These are phyloP conservation scores for Salix caprea DNA, from an alignment of 345 rosid genomes.

Conservation along the genomic window DNA sequence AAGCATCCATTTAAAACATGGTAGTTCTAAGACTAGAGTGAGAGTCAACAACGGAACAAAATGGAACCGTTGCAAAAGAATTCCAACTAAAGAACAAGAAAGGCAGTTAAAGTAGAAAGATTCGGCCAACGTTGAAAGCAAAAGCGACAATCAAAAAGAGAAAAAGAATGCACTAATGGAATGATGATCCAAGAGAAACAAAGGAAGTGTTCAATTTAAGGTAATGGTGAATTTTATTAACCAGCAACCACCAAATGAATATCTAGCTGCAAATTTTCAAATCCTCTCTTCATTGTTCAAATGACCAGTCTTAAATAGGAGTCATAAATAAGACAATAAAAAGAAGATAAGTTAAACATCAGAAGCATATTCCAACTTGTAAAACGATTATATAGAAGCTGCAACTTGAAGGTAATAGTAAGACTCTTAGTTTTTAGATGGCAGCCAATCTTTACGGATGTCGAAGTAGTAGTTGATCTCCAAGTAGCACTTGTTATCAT, in stretches of 20 bases:
- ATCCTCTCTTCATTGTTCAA: background rate
- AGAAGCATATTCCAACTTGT: constrained; percentile 20
- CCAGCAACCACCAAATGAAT: background rate
- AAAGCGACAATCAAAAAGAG: background rate
- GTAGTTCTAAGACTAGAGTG: background rate
- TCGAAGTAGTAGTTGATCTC: constrained; percentile 91
- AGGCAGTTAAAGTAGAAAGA: background rate
- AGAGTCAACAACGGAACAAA: background rate
- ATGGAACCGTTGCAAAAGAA: background rate
- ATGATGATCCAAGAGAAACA: background rate
- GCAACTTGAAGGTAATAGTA: background rate
- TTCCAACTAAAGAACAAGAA: background rate
- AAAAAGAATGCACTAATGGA: background rate
- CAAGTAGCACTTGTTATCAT: constrained; percentile 78
- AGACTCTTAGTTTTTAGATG: background rate
- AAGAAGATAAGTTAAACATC: constrained; percentile 7
- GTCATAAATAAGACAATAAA: background rate
- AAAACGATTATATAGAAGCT: constrained; percentile 1
- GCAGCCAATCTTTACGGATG: constrained; percentile 71
- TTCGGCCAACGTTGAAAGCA: background rate
- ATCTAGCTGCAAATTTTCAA: background rate
- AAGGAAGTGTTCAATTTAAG: background rate
- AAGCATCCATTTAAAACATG: background rate
- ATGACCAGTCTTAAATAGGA: background rate
- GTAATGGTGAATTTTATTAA: background rate